These are phyloP conservation scores for Blastobotrys aristatus DNA, from an alignment of 1,139 yeast species.

Conservation along the genomic window DNA sequence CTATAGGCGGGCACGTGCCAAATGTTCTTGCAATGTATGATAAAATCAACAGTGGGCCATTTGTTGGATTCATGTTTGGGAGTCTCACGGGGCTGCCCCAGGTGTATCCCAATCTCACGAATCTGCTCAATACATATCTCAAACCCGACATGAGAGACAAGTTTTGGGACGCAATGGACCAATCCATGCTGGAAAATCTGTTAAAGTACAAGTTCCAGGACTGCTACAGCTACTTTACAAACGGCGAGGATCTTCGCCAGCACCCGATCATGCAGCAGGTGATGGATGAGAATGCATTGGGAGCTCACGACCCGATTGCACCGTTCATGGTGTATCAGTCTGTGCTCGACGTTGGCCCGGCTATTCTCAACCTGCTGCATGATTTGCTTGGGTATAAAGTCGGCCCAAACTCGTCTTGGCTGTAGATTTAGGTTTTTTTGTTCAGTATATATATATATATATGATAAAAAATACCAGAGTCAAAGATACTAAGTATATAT, in stretches of 20 bases:
- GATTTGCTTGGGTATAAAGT: slow-evolving; percentile 1
- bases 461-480: no score
- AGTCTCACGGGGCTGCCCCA: slow-evolving; percentile 29
- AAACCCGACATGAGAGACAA: slow-evolving; percentile 13
- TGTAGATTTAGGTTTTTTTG: no score
- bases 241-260: slow-evolving; percentile 19
- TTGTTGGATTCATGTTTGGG: slow-evolving; percentile 28
- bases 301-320: slow-evolving; percentile 22
- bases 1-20: slow-evolving; percentile 16
- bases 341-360: slow-evolving; percentile 21
- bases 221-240: slow-evolving; percentile 19
- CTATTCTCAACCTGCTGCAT: neutral
- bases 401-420: no score
- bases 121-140: slow-evolving; percentile 14
- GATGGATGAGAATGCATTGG: slow-evolving; percentile 21
- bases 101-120: slow-evolving; percentile 27
- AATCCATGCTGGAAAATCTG: slow-evolving; percentile 20
- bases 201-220: slow-evolving; percentile 19
- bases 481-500: no score
- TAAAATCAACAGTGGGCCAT: slow-evolving; percentile 14
- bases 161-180: slow-evolving; percentile 16
- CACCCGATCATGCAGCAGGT: slow-evolving; percentile 14
- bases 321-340: slow-evolving; percentile 32
- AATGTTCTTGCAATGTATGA: slow-evolving; percentile 17
- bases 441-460: no score